phyloP scores from a whole-genome alignment of 352 stramenopile genomes.

The Phytophthora litchii region DNA sequence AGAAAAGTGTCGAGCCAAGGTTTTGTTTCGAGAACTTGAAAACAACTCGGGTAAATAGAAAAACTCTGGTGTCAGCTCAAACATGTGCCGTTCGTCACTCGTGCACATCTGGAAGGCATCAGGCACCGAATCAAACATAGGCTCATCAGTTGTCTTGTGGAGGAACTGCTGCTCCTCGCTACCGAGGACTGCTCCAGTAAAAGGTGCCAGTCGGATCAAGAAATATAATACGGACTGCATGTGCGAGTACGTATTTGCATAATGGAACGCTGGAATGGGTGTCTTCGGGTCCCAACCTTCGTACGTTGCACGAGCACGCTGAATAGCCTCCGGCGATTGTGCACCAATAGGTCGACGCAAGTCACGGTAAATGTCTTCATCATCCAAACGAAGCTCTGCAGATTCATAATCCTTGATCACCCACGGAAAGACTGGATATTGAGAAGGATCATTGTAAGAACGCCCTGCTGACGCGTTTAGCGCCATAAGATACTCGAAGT shows the following conservation, averaged over 20 bases:
- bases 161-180: conserved; percentile 43
- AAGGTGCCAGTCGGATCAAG: conserved; percentile 70
- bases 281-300: conserved; percentile 47
- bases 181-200: conserved; percentile 56
- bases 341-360: conserved; percentile 97
- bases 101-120: conserved; percentile 66
- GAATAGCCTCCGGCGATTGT: conserved; percentile 53
- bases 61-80: conserved; percentile 83
- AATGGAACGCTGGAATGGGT: conserved; percentile 76
- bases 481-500: conserved; percentile 97
- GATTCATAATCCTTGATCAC: conserved; percentile 96
- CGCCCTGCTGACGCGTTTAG: conserved; percentile 96
- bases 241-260: conserved; percentile 73
- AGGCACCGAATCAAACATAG: conserved; percentile 65
- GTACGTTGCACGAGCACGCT: conserved; percentile 56
- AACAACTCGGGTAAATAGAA: conserved; percentile 83
- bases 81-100: conserved; percentile 60
- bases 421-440: conserved; percentile 99
- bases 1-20: conserved; percentile 42
- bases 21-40: conserved; percentile 70
- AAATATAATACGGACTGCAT: conserved; percentile 80
- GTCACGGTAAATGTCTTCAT: conserved; percentile 95
- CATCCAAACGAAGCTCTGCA: conserved; percentile 92
- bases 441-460: conserved; percentile 97
- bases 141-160: conserved; percentile 40